Evolutionary conservation across 108 stramenopile genomes (phyloP), one percentile per base, ranked within the genome.

Genomic region (Nitzschia inconspicua): DNA sequence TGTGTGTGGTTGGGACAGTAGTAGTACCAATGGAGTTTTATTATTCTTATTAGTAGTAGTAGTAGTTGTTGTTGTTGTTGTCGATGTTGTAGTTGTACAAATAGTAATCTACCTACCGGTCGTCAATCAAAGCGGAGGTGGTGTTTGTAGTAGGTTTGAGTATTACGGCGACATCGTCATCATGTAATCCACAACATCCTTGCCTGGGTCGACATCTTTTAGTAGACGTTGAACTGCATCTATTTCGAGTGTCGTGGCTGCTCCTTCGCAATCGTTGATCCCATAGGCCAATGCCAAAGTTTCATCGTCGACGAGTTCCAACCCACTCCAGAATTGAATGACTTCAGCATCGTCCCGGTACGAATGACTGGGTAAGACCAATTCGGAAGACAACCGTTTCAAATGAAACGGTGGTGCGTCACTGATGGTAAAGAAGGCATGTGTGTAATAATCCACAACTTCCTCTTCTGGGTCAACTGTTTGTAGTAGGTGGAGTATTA

Each of bases 381-480:
- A 82, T 75, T 93, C 88, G 53, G 83, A 74, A 8, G 79, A 81
- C 16, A 93, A 34, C 8, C 82, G 66, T 42, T 73, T 70, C 63
- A 93, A 60, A 41, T 66, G 71, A 64, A 63, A 83, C 0, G 68
- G 67, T 41, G 58, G 47, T 46, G 18, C 16, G 54, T 60, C 60
- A 7, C 70, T 20, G 36, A 74, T 75, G 27, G 66, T 83, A 46
- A 70, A 75, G 42, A 71, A 84, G 34, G 70, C 78, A 66, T 68
- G 83, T 47, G 72, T 93, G 60, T 93, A 93, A 56, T 93, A 88
- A 77, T 93, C n/a, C n/a, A n/a, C n/a, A n/a, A n/a, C n/a, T n/a
- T n/a, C n/a, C n/a, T n/a, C n/a, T n/a, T n/a, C n/a, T n/a, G n/a
- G n/a, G n/a, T n/a, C n/a, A n/a, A n/a, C n/a, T n/a, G n/a, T n/a